These are phyloP conservation scores for Elongisporangium prolatum DNA, from an alignment of 352 stramenopile species.

Conservation along the genomic window DNA sequence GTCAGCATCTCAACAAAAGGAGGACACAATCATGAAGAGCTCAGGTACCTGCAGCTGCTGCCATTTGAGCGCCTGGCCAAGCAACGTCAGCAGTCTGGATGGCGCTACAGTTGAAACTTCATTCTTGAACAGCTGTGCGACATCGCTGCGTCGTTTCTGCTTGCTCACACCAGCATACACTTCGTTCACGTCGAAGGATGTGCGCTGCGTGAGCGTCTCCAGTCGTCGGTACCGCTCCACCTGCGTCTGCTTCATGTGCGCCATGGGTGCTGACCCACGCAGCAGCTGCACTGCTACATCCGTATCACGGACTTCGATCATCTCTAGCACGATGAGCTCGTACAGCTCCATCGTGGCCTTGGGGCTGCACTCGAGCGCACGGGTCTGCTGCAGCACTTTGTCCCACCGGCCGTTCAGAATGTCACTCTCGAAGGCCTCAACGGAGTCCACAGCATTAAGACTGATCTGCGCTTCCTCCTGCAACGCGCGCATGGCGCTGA, in stretches of 20 bases:
- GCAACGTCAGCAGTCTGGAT: conserved; percentile 82
- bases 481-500: conserved; percentile 71
- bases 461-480: conserved; percentile 87
- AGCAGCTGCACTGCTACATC: conserved; percentile 76
- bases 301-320: conserved; percentile 79
- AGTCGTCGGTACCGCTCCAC: conserved; percentile 59
- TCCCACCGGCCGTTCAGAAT: conserved; percentile 87
- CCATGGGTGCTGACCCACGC: conserved; percentile 37
- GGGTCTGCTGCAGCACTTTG: conserved; percentile 85
- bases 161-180: conserved; percentile 66
- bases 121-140: conserved; percentile 69
- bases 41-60: conserved; percentile 67
- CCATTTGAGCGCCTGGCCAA: conserved; percentile 89
- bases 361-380: conserved; percentile 57
- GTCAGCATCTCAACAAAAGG: background rate
- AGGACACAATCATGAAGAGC: background rate
- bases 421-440: conserved; percentile 72
- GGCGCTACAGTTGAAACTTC: conserved; percentile 80
- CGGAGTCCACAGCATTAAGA: conserved; percentile 85
- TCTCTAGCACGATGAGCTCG: conserved; percentile 84
- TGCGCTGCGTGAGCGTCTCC: conserved; percentile 65
- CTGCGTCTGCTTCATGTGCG: conserved; percentile 41
- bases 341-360: conserved; percentile 84
- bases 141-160: conserved; percentile 72
- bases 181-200: conserved; percentile 61